These are phyloP conservation scores for Glycine tomentella DNA, from an alignment of 306 rosid genomes.

Conservation along the genomic window DNA sequence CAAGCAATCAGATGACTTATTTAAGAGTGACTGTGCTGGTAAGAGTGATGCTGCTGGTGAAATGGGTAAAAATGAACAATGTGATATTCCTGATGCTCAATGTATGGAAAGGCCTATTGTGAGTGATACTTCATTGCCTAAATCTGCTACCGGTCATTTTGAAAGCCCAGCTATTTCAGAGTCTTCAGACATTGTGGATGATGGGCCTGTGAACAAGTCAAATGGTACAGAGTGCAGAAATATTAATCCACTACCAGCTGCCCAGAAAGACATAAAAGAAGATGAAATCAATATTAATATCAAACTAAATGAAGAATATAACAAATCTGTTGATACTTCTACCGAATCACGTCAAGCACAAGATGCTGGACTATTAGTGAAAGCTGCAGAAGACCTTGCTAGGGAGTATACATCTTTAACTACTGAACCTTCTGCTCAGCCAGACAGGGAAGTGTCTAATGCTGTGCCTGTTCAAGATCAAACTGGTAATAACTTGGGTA, in stretches of 20 bases:
- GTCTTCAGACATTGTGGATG: constrained; percentile 23
- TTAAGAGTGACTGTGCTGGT: constrained; percentile 4
- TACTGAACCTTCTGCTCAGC: constrained; percentile 50
- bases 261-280: constrained; percentile 39
- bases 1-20: constrained; percentile 37
- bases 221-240: constrained; percentile 44
- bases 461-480: constrained; percentile 55
- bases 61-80: constrained; percentile 39
- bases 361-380: constrained; percentile 35
- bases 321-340: constrained; percentile 35
- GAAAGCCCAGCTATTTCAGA: constrained; percentile 54
- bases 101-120: constrained; percentile 38
- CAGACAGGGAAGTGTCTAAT: constrained; percentile 45
- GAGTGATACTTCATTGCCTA: constrained; percentile 32
- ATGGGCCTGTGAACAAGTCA: constrained; percentile 40
- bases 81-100: constrained; percentile 44
- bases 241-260: constrained; percentile 35
- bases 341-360: constrained; percentile 41
- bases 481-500: constrained; percentile 43
- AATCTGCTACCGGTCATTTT: constrained; percentile 29
- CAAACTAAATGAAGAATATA: constrained; percentile 45
- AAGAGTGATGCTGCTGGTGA: constrained; percentile 46
- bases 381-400: constrained; percentile 45
- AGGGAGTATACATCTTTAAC: constrained; percentile 46
- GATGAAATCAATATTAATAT: constrained; percentile 44